Evolutionary conservation across 2,329 filamentous ascomycete genomes (phyloP), one percentile per base, ranked within the genome.

Genomic region (Xylaria sp.): DNA sequence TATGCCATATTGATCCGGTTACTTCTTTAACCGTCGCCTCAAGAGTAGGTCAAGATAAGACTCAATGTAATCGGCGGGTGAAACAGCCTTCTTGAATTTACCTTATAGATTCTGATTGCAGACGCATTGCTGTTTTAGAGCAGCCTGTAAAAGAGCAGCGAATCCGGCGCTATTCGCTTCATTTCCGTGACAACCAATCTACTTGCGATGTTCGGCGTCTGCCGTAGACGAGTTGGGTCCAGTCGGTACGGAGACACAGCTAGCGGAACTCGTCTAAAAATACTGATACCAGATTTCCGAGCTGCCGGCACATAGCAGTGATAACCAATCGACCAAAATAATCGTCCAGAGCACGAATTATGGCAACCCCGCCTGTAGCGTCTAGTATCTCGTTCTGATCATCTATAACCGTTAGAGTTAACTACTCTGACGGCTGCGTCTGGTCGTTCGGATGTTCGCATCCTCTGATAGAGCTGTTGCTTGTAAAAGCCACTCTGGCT

Each of bases 351-450:
- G 25, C n/a, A n/a, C 28, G 25, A 33, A 54, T 15, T 33, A 33
- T 33, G 25, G 51, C 51, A 8, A 54, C 15, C 10, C 51, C 25
- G 2, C 25, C 25, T 33, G 25, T 28, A 15, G 51, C 13, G 28
- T 54, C 51, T 6, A 54, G 25, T 54, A 54, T 54, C 51, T 54
- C 51, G 51, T 54, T 33, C 13, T 15, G 33, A 18, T 54, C 12
- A 33, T 54, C 51, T 33, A 33, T 54, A n/a, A 6, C 13, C 7
- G 51, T 54, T 33, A 54, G 51, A 15, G 13, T 31, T 9, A 33
- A 31, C 15, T 15, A 13, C 13, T 33, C 51, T 33, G 51, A 54
- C 3, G 25, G 18, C 28, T 54, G 25, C 15, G 7, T 23, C 6
- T 18, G 51, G n/a, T 33, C 3, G 13, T 54, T 33, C 51, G 9